phyloP scores from a whole-genome alignment of 257 asterid species.

The Nicotiana benthamiana region DNA sequence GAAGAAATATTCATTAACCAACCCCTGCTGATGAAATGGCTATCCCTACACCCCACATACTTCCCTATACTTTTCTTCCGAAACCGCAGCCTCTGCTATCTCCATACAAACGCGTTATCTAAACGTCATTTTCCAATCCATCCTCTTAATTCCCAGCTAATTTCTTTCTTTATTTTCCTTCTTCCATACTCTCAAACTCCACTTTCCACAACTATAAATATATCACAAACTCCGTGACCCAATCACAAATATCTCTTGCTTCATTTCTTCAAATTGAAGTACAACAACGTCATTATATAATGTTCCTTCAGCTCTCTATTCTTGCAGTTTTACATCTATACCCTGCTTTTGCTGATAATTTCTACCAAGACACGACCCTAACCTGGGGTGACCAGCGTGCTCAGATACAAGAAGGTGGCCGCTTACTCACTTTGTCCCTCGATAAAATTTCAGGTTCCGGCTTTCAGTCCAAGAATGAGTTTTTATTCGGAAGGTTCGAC shows the following conservation, averaged over 20 bases:
- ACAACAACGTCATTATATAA: neutral
- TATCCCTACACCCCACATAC: neutral
- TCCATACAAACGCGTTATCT: neutral
- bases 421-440: conserved; percentile 18
- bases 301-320: neutral
- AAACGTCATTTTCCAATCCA: neutral
- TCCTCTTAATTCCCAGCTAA: neutral
- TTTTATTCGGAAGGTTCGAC: conserved; percentile 20
- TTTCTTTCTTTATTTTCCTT: neutral
- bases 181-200: neutral
- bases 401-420: conserved; percentile 28
- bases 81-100: neutral
- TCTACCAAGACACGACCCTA: conserved; percentile 24
- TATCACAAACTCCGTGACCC: too few species aligned
- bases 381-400: conserved; percentile 32
- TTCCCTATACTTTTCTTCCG: neutral
- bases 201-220: neutral
- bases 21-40: neutral
- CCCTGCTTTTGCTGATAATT: conserved; percentile 23
- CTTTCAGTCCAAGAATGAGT: conserved; percentile 38
- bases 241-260: too few species aligned
- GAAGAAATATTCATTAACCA: neutral
- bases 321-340: neutral
- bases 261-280: neutral
- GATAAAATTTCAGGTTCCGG: conserved; percentile 44